These are phyloP conservation scores for Trametes polyzona DNA, from an alignment of 1,284 basidiomycete species.

Conservation along the genomic window DNA sequence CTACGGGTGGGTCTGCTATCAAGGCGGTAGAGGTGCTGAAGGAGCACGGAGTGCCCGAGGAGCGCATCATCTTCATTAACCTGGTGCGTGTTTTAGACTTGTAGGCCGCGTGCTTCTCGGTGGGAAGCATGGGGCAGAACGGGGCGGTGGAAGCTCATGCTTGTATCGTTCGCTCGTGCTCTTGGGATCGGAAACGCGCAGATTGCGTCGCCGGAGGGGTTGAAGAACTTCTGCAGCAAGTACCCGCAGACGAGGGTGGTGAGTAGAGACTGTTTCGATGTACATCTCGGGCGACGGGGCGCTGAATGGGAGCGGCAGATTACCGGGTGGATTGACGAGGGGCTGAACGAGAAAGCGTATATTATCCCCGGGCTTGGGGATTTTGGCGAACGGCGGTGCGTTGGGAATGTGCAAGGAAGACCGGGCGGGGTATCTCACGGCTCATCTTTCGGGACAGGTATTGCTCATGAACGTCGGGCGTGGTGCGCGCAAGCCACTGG, in stretches of 20 bases:
- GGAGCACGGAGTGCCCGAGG: slow-evolving; percentile 87
- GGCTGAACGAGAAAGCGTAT: slow-evolving; percentile 89
- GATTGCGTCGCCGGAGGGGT: slow-evolving; percentile 92
- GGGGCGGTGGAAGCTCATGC: neutral
- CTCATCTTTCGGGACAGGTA: slow-evolving; percentile 13
- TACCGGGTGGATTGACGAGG: slow-evolving; percentile 97
- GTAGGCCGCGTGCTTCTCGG: neutral
- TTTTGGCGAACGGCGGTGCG: slow-evolving; percentile 85
- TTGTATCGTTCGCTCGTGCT: neutral
- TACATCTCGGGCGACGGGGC: too few species aligned
- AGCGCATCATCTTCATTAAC: slow-evolving; percentile 97
- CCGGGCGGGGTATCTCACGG: slow-evolving; percentile 3
- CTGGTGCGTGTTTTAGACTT: slow-evolving; percentile 56
- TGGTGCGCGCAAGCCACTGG: neutral
- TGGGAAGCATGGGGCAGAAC: neutral
- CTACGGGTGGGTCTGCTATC: slow-evolving; percentile 96
- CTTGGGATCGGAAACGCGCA: slow-evolving; percentile 36
- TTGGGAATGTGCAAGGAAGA: slow-evolving; percentile 3
- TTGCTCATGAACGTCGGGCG: slow-evolving; percentile 17
- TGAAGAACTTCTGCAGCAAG: slow-evolving; percentile 79
- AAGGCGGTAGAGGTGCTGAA: slow-evolving; percentile 96
- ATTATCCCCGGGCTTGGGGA: slow-evolving; percentile 91
- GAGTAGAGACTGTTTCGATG: too few species aligned
- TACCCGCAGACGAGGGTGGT: slow-evolving; percentile 88
- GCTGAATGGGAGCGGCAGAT: slow-evolving; percentile 51